Base-by-base conservation (phyloP, 2,329 filamentous ascomycete species). In the Chaetomium globosum region DNA sequence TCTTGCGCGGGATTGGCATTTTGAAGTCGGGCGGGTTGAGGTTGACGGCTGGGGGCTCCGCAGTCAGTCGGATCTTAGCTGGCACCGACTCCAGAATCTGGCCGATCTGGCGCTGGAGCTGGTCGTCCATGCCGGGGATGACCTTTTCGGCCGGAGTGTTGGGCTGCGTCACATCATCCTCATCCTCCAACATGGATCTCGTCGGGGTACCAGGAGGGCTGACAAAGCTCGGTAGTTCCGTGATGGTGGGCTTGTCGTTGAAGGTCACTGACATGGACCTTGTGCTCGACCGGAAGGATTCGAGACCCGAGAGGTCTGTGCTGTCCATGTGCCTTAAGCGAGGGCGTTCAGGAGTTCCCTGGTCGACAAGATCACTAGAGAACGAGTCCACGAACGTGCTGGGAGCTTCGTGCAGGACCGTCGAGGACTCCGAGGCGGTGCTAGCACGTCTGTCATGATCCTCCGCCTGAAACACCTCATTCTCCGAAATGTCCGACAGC, bases 81-180 rank as follows among this genome's bases (percentile, higher is more conserved):
- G 92, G 92, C 67, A 96, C 91, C 23, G 84, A 89, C 65, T 87
- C 87, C 48, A 96, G 83, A 64, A 96, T 90, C 59, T 90, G 86
- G 73, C 86, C 90, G 57, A 96, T 93, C 74, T 93, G 92, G 68
- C 88, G 86, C 69, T 92, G 90, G 16, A 96, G 82, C 63, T 91
- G 85, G 69, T 92, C 88, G 68, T 89, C 87, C 0, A 83, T 79
- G 60, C 77, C 78, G 63, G 77, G 78, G 4, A 76, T 70, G 57
- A 75, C 77, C 68, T 72, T 72, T 33, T 77, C 75, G 28, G 75
- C 73, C 0, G 78, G 77, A 63, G 73, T 79, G 48, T 71, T 71
- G 5, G 75, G 74, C 1, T 77, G 74, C 51, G 77, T 74, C 10
- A 75, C 73, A 12, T 85, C 82, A 28, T 79, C 79, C 46, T 82